Evolutionary conservation across 495 filamentous ascomycete species (phyloP), one percentile per base, ranked within the genome.

Genomic region (Penicillium robsamsonii): DNA sequence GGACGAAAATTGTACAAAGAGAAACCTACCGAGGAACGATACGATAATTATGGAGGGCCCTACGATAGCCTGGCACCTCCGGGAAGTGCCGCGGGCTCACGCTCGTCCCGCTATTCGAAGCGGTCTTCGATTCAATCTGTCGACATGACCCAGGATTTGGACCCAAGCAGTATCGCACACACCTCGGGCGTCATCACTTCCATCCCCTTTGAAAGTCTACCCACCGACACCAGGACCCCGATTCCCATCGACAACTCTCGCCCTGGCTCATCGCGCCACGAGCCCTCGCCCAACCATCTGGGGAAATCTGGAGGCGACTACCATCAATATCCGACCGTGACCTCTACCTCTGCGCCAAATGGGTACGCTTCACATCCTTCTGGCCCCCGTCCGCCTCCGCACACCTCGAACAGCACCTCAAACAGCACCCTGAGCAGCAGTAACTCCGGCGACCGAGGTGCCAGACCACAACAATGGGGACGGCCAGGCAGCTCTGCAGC

Each of bases 101-200:
- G 86, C 62, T 85, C 83, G 53, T 95, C 92, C 50, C 78, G 90
- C 74, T 87, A 95, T 75, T 87, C 87, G 49, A 86, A 91, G 65
- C 84, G 87, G 33, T 86, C 86, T 18, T 93, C 89, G n/a, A 75
- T 89, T 57, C 79, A 85, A 53, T 92, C 90, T 2, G 65, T 89
- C 61, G 90, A 93, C 50, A 57, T 73, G 58, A 56, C 69, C 65
- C 58, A 75, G 60, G 71, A 77, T 56, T 51, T 70, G 24, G 79
- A 87, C 58, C 57, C 78, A 57, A 46, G 61, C 20, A 84, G 81
- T 38, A 65, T 95, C 22, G 86, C 88, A 55, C 85, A 85, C 72
- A 89, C 82, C 31, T 84, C 93, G n/a, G 94, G 91, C 46, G 82
- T 92, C 13, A 90, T 96, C 56, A 91, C 92, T 8, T 87, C 88